phyloP scores from a whole-genome alignment of 139 green algal genomes.

The Pleodorina starrii region DNA sequence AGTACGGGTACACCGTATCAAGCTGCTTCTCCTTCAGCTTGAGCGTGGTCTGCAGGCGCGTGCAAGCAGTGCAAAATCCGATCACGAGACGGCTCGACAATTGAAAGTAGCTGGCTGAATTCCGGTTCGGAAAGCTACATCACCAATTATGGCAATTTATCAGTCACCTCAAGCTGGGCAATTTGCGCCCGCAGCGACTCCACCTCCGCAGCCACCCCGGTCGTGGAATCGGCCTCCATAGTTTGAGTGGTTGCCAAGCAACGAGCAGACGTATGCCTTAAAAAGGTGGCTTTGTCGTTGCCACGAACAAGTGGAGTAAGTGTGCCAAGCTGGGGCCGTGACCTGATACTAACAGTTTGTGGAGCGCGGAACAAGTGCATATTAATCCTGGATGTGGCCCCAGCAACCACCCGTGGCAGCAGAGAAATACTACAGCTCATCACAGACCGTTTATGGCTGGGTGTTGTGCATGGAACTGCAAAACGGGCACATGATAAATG shows the following conservation, averaged over 20 bases:
- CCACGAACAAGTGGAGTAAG: not conserved
- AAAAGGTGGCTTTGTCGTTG: not conserved
- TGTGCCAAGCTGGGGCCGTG: constrained; percentile 6
- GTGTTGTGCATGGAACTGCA: not conserved
- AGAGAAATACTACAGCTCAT: not conserved
- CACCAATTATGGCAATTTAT: no score
- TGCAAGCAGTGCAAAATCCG: not conserved
- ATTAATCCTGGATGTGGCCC: constrained; percentile 19
- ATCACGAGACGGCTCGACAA: constrained; percentile 16
- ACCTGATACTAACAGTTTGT: constrained; percentile 9
- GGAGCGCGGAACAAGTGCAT: constrained; percentile 26
- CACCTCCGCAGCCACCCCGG: constrained; percentile 49
- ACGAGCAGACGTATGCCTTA: not conserved
- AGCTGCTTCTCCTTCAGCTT: constrained; percentile 63
- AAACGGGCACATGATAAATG: not conserved
- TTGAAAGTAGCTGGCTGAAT: no score
- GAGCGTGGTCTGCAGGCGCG: constrained; percentile 48
- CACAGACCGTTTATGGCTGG: not conserved
- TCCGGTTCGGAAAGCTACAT: no score
- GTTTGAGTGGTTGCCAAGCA: not conserved
- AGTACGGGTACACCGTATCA: constrained; percentile 70
- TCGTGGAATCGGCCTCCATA: not conserved
- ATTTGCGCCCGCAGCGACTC: constrained; percentile 59
- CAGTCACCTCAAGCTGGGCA: constrained; percentile 59
- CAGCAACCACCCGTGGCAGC: constrained; percentile 9